These are phyloP conservation scores for Lanmaoa rubissima DNA, from an alignment of 768 basidiomycete genomes.

Conservation along the genomic window DNA sequence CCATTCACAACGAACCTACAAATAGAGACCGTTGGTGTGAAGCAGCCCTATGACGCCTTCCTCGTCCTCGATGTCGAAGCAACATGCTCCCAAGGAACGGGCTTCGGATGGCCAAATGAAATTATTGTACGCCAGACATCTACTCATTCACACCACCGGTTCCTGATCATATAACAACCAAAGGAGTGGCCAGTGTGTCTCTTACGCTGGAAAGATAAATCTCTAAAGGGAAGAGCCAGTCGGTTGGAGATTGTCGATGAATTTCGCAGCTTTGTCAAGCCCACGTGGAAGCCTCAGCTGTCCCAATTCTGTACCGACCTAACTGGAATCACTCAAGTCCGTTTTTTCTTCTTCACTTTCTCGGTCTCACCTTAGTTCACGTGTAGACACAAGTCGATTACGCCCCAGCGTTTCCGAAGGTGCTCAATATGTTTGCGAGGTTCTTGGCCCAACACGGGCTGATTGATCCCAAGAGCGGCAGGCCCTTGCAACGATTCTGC, in stretches of 20 bases:
- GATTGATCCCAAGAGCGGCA: constrained; percentile 56
- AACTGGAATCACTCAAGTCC: constrained; percentile 91
- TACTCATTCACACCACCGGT: constrained; percentile 3
- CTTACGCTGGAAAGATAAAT: constrained; percentile 74
- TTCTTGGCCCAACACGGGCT: constrained; percentile 75
- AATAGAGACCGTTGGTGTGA: constrained; percentile 20
- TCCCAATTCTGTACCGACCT: constrained; percentile 82
- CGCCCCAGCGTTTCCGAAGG: constrained; percentile 73
- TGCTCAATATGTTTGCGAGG: constrained; percentile 57
- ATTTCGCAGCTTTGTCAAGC: constrained; percentile 85
- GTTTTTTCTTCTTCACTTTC: constrained; percentile 27
- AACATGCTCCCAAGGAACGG: constrained; percentile 66
- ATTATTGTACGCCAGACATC: constrained; percentile 69
- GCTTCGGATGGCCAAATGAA: constrained; percentile 88
- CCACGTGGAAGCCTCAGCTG: constrained; percentile 81
- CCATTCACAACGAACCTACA: constrained; percentile 2
- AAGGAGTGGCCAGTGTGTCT: constrained; percentile 95
- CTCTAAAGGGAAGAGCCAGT: constrained; percentile 46
- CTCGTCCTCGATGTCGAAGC: constrained; percentile 90
- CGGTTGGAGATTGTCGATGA: constrained; percentile 71
- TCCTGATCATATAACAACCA: constrained; percentile 5
- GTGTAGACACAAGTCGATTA: constrained; percentile 75
- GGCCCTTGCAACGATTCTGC: constrained; percentile 61
- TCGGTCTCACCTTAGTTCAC: constrained; percentile 3
- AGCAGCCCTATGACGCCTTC: constrained; percentile 69